Conservation (phyloP, 345 rosid species). For the Gossypium ekmanianum region DNA sequence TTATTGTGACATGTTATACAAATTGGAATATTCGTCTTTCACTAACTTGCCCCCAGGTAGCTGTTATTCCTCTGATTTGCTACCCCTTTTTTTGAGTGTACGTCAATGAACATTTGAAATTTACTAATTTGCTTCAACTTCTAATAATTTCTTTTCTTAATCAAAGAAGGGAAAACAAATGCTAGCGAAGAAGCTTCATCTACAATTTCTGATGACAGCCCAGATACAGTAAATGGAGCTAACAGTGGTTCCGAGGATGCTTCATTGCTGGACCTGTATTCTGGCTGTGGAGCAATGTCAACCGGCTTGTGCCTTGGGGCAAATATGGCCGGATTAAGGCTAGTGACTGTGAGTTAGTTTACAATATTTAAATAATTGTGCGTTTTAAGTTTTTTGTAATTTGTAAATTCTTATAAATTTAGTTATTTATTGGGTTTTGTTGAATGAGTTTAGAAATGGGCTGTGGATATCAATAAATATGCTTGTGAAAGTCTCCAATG, state of each 20-base stretch:
- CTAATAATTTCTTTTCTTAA: not conserved
- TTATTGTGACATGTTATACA: slow-evolving; percentile 56
- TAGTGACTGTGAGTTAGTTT: slow-evolving; percentile 46
- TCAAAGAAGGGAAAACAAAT: slow-evolving; percentile 31
- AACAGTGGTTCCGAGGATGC: slow-evolving; percentile 19
- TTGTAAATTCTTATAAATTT: not conserved
- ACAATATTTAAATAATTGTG: not conserved
- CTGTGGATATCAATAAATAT: slow-evolving; percentile 55
- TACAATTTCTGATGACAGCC: slow-evolving; percentile 47
- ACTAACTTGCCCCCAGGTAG: slow-evolving; percentile 23
- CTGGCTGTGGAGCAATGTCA: slow-evolving; percentile 92
- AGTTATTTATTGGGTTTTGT: not conserved
- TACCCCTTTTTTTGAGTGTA: not conserved
- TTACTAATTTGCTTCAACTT: not conserved
- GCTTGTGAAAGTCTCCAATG: slow-evolving; percentile 54
- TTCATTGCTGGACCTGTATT: slow-evolving; percentile 61
- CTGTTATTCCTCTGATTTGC: not conserved
- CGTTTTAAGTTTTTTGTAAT: not conserved
- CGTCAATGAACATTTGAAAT: not conserved
- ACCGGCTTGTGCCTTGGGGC: slow-evolving; percentile 80
- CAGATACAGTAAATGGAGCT: slow-evolving; percentile 9
- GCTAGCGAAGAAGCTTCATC: slow-evolving; percentile 47
- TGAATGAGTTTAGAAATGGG: slow-evolving; percentile 54
- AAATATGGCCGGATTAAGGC: slow-evolving; percentile 42
- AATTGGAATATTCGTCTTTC: slow-evolving; percentile 51